Percentiles rank a stretch among this genome's conserved stretches.
Evolutionary conservation across 169 alveolate species (phyloP).

Genomic region (Cyclospora cayetanensis): DNA sequence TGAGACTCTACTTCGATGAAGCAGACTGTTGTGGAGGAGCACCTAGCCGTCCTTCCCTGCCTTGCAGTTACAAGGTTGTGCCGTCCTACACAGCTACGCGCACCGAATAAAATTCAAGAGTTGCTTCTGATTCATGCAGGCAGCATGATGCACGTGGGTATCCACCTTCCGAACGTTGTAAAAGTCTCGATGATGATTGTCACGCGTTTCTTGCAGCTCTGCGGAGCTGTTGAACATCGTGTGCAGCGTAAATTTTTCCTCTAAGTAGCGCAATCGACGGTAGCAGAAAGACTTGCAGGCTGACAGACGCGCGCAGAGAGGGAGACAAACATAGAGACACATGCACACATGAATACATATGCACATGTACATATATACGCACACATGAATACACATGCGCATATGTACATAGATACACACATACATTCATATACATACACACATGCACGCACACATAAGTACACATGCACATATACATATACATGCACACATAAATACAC

Average conservation of each 20-base stretch:
- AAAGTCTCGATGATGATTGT: conserved; percentile 87
- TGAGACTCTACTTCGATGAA: too few species aligned
- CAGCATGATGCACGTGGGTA: conserved; percentile 93
- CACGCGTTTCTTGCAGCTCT: conserved; percentile 64
- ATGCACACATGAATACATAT: background rate
- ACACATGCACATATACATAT: too few species aligned
- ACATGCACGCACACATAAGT: background rate
- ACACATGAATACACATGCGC: too few species aligned
- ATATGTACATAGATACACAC: background rate
- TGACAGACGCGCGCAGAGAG: too few species aligned
- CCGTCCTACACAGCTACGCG: too few species aligned
- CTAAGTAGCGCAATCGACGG: conserved; percentile 63
- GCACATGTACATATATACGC: background rate
- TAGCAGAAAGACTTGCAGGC: conserved; percentile 72
- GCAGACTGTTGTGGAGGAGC: too few species aligned
- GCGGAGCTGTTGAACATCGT: conserved; percentile 70
- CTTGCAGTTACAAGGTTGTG: too few species aligned
- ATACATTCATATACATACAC: too few species aligned
- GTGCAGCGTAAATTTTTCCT: conserved; percentile 64
- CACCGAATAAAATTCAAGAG: conserved; percentile 86
- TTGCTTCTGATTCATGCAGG: conserved; percentile 92
- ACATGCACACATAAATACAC: background rate
- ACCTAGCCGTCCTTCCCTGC: too few species aligned
- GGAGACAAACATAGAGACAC: background rate
- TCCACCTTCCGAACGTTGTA: conserved; percentile 93